Percentiles rank a stretch among this genome's conserved stretches.
These are phyloP conservation scores for Salvia rosmarinus DNA, from an alignment of 257 asterid genomes.

Conservation along the genomic window DNA sequence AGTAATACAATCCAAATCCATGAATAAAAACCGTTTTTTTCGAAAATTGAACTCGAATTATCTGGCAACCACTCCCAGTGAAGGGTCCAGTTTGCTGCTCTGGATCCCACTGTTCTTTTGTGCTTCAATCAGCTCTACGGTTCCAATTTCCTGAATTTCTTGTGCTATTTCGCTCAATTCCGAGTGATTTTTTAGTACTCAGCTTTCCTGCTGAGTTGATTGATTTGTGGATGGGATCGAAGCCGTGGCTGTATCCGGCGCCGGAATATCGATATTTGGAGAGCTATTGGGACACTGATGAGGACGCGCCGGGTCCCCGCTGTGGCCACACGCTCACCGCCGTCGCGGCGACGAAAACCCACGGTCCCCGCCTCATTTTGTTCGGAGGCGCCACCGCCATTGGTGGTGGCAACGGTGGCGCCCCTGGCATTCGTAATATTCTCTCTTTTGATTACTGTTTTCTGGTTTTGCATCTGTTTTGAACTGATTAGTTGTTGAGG, in stretches of 20 bases:
- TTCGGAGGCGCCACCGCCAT: slow-evolving; percentile 99
- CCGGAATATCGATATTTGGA: slow-evolving; percentile 66
- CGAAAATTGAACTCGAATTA: slow-evolving; percentile 25
- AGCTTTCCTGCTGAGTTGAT: slow-evolving; percentile 22
- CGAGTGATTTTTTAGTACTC: background rate
- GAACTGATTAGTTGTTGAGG: background rate
- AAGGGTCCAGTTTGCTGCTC: slow-evolving; percentile 39
- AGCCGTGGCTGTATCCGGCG: slow-evolving; percentile 68
- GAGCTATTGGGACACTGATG: slow-evolving; percentile 84
- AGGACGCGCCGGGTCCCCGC: slow-evolving; percentile 98
- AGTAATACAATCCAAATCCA: background rate
- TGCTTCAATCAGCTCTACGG: slow-evolving; percentile 35
- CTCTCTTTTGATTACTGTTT: background rate
- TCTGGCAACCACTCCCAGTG: slow-evolving; percentile 43
- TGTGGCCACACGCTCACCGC: slow-evolving; percentile 95
- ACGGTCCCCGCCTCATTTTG: slow-evolving; percentile 89
- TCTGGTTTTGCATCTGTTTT: background rate
- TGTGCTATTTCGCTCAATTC: slow-evolving; percentile 15
- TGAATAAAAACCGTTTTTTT: background rate
- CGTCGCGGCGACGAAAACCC: slow-evolving; percentile 83
- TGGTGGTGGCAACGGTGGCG: slow-evolving; percentile 85
- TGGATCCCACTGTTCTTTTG: slow-evolving; percentile 40
- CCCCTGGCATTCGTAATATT: slow-evolving; percentile 81
- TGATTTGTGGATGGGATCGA: slow-evolving; percentile 60
- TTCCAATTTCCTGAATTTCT: slow-evolving; percentile 22